Percentiles rank a stretch among this genome's conserved stretches.
These are phyloP conservation scores for Metrosideros polymorpha DNA, from an alignment of 441 rosid genomes.

Conservation along the genomic window DNA sequence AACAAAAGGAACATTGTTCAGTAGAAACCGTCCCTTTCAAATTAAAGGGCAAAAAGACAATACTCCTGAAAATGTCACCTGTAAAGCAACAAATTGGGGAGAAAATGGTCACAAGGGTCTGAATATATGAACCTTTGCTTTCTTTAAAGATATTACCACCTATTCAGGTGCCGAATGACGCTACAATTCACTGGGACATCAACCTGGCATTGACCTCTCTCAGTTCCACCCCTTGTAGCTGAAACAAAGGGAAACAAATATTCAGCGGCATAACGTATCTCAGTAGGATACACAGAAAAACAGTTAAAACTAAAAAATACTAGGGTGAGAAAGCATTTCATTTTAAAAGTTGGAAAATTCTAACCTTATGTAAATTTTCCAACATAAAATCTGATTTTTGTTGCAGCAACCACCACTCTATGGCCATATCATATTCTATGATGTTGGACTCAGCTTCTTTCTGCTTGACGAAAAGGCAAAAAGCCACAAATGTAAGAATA, in stretches of 20 bases:
- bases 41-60: no score
- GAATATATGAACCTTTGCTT: no score
- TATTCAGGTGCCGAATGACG: no score
- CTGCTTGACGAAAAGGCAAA: slow-evolving; percentile 19
- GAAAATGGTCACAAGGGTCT: no score
- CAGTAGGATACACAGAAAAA: background rate
- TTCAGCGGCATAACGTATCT: background rate
- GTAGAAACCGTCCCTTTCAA: no score
- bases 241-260: background rate
- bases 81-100: no score
- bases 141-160: no score
- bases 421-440: slow-evolving; percentile 71
- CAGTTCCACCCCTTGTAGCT: slow-evolving; percentile 52
- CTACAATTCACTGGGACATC: slow-evolving; percentile 28
- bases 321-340: no score
- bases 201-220: slow-evolving; percentile 20
- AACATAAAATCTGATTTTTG: slow-evolving; percentile 27
- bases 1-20: no score
- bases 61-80: no score
- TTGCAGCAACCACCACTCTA: slow-evolving; percentile 60
- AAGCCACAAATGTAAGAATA: background rate
- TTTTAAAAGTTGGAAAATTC: background rate
- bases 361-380: slow-evolving; percentile 38
- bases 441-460: slow-evolving; percentile 69
- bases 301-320: background rate